Evolutionary conservation across 371 early-diverging fungal species (phyloP).

Genomic region (Nematocida sp.): DNA sequence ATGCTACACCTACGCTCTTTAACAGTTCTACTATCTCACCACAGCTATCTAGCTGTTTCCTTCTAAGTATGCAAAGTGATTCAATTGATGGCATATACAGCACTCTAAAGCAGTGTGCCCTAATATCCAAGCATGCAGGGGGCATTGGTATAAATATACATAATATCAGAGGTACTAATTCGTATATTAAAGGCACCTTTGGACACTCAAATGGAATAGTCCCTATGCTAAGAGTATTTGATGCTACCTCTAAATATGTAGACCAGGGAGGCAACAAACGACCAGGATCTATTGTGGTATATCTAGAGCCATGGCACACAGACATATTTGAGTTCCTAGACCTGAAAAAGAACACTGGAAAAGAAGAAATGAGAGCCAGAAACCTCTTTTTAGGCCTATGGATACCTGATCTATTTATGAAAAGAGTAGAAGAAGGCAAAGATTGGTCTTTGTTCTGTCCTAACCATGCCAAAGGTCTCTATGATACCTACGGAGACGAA

Average conservation of each 20-base stretch:
- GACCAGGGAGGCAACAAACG: conserved; percentile 98
- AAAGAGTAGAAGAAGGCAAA: conserved; percentile 82
- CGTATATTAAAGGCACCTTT: conserved; percentile 90
- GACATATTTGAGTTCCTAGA: conserved; percentile 95
- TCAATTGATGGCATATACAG: conserved; percentile 95
- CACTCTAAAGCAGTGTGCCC: conserved; percentile 85
- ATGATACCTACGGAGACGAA: conserved; percentile 84
- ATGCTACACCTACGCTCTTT: conserved; percentile 94
- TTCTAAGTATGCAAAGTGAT: conserved; percentile 75
- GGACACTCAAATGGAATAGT: conserved; percentile 92
- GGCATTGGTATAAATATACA: conserved; percentile 92
- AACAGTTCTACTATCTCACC: conserved; percentile 89
- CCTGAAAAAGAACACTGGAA: conserved; percentile 92
- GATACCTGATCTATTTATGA: conserved; percentile 98
- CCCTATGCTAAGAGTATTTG: conserved; percentile 92
- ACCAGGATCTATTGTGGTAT: conserved; percentile 95
- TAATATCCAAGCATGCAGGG: conserved; percentile 93
- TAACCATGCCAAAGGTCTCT: conserved; percentile 80
- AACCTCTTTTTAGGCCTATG: conserved; percentile 92
- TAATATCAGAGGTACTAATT: conserved; percentile 79
- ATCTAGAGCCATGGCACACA: conserved; percentile 96
- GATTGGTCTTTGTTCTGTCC: conserved; percentile 95
- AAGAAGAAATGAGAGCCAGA: conserved; percentile 89
- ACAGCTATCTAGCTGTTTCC: conserved; percentile 88
- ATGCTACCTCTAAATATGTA: conserved; percentile 92